A percentile compares a stretch with the other conserved stretches of the same genome.
These are phyloP conservation scores for Tolypocladium inflatum DNA, from an alignment of 2,329 filamentous ascomycete genomes.

Conservation along the genomic window DNA sequence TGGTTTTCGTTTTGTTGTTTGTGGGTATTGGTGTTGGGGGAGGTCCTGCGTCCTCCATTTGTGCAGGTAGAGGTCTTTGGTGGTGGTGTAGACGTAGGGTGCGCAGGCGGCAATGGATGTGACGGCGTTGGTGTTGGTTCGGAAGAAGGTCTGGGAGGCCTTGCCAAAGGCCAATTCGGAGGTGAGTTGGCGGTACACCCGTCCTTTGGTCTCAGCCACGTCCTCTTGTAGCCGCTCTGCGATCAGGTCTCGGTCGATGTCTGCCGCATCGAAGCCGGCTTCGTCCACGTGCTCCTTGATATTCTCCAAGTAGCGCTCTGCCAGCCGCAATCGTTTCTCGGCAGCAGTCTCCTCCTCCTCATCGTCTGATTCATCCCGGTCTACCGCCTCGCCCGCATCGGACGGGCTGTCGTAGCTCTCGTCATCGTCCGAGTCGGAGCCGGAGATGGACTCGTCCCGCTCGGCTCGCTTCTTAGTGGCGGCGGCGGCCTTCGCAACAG, in stretches of 20 bases:
- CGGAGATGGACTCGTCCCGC: slow-evolving; percentile 72
- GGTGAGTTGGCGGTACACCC: slow-evolving; percentile 74
- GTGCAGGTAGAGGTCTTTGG: slow-evolving; percentile 73
- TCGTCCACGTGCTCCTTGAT: slow-evolving; percentile 76
- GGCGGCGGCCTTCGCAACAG: slow-evolving; percentile 27
- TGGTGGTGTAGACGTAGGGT: slow-evolving; percentile 79
- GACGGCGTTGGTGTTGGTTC: slow-evolving; percentile 66
- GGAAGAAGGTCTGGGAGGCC: slow-evolving; percentile 63
- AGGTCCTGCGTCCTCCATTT: slow-evolving; percentile 80
- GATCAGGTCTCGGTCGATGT: slow-evolving; percentile 87
- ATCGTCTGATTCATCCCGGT: slow-evolving; percentile 50
- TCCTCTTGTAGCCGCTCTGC: slow-evolving; percentile 87
- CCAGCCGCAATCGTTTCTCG: slow-evolving; percentile 75
- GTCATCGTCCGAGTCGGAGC: slow-evolving; percentile 67
- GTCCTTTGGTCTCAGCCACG: slow-evolving; percentile 83
- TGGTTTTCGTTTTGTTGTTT: slow-evolving; percentile 48
- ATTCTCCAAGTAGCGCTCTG: slow-evolving; percentile 88
- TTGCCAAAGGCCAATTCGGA: slow-evolving; percentile 59
- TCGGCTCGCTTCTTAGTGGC: slow-evolving; percentile 36
- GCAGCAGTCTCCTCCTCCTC: slow-evolving; percentile 80
- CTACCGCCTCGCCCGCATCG: slow-evolving; percentile 35
- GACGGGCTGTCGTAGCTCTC: slow-evolving; percentile 30
- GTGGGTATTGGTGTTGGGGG: slow-evolving; percentile 48
- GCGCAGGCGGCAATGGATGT: slow-evolving; percentile 72
- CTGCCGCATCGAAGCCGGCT: slow-evolving; percentile 79